These are phyloP conservation scores for Cercis canadensis DNA, from an alignment of 306 rosid species.

Conservation along the genomic window DNA sequence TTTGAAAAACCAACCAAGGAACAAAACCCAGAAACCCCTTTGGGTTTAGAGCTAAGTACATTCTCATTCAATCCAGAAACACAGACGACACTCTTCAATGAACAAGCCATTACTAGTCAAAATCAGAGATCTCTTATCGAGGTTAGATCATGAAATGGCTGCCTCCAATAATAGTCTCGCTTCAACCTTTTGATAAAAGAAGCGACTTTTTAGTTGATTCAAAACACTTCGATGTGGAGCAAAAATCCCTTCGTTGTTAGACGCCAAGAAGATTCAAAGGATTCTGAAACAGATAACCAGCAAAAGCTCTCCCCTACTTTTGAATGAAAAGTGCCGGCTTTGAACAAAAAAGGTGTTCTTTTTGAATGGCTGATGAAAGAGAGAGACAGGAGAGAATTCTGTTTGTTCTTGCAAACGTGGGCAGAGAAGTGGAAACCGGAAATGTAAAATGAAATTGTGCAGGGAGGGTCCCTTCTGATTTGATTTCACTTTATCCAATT, in stretches of 20 bases:
- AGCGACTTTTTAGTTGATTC: not conserved
- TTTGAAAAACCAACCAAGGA: constrained; percentile 25
- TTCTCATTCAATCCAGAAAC: constrained; percentile 52
- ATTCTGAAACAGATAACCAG: not conserved
- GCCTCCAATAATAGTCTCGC: too few species aligned
- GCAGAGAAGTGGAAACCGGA: too few species aligned
- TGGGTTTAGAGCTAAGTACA: constrained; percentile 42
- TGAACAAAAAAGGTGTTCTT: not conserved
- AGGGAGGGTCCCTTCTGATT: constrained; percentile 16
- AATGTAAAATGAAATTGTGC: not conserved
- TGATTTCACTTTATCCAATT: constrained; percentile 39
- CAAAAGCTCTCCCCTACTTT: not conserved
- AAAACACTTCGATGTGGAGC: not conserved
- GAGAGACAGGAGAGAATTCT: not conserved
- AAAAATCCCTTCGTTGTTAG: constrained; percentile 11
- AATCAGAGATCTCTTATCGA: constrained; percentile 28
- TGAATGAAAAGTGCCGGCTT: constrained; percentile 22
- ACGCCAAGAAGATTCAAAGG: not conserved
- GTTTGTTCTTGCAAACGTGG: not conserved
- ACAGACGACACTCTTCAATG: constrained; percentile 48
- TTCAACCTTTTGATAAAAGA: too few species aligned
- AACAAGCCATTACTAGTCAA: constrained; percentile 44
- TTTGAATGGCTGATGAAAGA: constrained; percentile 14
- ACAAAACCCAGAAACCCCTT: constrained; percentile 39
- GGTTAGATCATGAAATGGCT: constrained; percentile 16